Conservation (phyloP, 805 yeast genomes). For the Saccharomycopsis sp. region DNA sequence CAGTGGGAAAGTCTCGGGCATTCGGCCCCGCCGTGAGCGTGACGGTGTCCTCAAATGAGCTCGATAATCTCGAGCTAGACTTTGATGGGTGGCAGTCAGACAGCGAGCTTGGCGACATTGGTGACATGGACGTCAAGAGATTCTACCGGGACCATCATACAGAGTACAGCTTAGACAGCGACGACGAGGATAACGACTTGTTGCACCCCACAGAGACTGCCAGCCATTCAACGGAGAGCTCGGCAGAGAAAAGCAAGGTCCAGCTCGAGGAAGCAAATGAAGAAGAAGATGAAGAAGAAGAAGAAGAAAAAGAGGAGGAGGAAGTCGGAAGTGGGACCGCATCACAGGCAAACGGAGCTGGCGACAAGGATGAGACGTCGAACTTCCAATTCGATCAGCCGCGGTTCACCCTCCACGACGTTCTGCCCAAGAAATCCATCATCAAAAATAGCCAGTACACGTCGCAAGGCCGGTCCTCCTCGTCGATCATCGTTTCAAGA, state of each 20-base stretch:
- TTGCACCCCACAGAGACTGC: background rate
- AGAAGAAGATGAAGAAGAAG: constrained; percentile 1
- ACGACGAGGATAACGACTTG: constrained; percentile 4
- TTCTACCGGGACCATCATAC: too few species aligned
- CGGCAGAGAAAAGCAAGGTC: background rate
- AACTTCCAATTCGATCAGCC: background rate
- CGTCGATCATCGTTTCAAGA: background rate
- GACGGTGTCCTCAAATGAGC: background rate
- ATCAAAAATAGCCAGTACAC: background rate
- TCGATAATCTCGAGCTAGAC: constrained; percentile 7
- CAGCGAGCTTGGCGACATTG: too few species aligned
- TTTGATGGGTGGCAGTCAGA: constrained; percentile 19
- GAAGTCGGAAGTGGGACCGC: background rate
- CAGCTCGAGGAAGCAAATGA: constrained; percentile 2
- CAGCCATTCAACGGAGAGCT: background rate
- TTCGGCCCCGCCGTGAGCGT: background rate
- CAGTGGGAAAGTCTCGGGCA: too few species aligned
- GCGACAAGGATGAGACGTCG: background rate
- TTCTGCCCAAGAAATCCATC: background rate
- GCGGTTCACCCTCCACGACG: background rate
- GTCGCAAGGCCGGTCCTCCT: background rate
- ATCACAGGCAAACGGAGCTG: background rate
- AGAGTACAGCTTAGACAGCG: too few species aligned
- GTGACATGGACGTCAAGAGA: too few species aligned
- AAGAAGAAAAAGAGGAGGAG: constrained; percentile 3